Percentiles rank a stretch among this genome's conserved stretches.
These are phyloP conservation scores for Nakaseomyces uthaithaninus DNA, from an alignment of 1,139 yeast species.

Conservation along the genomic window DNA sequence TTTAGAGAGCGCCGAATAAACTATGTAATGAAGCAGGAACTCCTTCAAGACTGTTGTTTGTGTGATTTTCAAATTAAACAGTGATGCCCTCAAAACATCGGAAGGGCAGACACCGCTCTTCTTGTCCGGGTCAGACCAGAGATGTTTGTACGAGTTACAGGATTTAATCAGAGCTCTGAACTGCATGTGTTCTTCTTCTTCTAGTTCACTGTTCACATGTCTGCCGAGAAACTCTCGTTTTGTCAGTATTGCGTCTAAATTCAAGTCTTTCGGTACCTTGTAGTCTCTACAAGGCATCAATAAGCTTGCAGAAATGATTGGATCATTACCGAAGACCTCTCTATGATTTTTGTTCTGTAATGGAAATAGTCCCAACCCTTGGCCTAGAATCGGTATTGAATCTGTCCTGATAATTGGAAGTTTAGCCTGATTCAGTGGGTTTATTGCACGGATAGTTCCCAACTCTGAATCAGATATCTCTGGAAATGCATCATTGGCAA, in stretches of 20 bases:
- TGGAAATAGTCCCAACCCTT: conserved; percentile 5
- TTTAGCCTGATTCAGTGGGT: not conserved
- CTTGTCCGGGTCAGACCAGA: conserved; percentile 13
- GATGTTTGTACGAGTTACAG: conserved; percentile 7
- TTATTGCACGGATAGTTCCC: conserved; percentile 1
- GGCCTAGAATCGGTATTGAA: not conserved
- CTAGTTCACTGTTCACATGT: conserved; percentile 3
- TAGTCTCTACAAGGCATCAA: not conserved
- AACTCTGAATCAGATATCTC: conserved; percentile 1
- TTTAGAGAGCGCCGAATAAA: conserved; percentile 10
- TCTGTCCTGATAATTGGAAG: conserved; percentile 1
- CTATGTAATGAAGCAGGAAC: conserved; percentile 16
- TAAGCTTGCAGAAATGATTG: not conserved
- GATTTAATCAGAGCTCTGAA: conserved; percentile 10
- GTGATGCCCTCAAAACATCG: conserved; percentile 19
- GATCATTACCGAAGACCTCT: not conserved
- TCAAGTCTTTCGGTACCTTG: not conserved
- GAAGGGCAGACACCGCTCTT: conserved; percentile 17
- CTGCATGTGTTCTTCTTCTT: not conserved
- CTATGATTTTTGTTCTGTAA: not conserved
- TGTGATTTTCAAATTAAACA: conserved; percentile 14
- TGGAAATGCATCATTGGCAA: conserved; percentile 8
- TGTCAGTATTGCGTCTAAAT: not conserved
- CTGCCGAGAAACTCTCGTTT: not conserved
- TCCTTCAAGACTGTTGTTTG: conserved; percentile 16